Evolutionary conservation across 2,329 filamentous ascomycete species (phyloP), one percentile per base, ranked within the genome.

Genomic region (Westerdykella sp.): DNA sequence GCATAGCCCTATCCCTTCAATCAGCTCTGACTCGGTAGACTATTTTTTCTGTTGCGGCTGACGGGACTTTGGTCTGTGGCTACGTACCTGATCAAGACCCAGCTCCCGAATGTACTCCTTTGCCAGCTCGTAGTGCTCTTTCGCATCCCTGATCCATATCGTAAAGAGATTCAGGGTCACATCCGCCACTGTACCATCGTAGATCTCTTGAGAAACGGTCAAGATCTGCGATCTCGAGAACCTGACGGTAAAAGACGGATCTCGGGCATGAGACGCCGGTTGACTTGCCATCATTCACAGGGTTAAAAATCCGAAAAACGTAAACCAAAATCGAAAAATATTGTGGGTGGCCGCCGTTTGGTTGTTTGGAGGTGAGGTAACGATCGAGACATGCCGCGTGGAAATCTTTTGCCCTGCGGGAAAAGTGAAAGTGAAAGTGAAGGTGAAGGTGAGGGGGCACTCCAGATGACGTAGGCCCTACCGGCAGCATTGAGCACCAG

Each of bases 81-180:
- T 15, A 39, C 41, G 34, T 32, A 60, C 60, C 45, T 59, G 56
- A 31, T 62, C 58, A 1, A 62, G 37, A 5, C 37, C 42, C 4
- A 65, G 39, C 46, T 65, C 59, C 2, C 62, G 53, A 21, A 65
- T 50, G 16, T 58, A 39, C n/a, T 41, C 25, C 38, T 48, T 60
- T 0, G 57, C 60, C 11, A 48, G 16, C 1, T 54, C 31, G 18
- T 57, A 61, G 42, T 64, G 50, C 13, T 53, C 45, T 1, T 40
- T 14, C 14, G 48, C 49, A 15, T 55, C 45, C 5, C 43, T 48
- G 40, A 64, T 54, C 57, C 60, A 65, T 22, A 42, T 53, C 9
- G 34, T 44, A 28, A 64, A 57, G 1, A 62, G 48, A 1, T 49
- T 51, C 9, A 64, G 42, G 7, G 54, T 41, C 1, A 55, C 52